Base-by-base conservation (phyloP, 108 stramenopile species). In the Skeletonema costatum region DNA sequence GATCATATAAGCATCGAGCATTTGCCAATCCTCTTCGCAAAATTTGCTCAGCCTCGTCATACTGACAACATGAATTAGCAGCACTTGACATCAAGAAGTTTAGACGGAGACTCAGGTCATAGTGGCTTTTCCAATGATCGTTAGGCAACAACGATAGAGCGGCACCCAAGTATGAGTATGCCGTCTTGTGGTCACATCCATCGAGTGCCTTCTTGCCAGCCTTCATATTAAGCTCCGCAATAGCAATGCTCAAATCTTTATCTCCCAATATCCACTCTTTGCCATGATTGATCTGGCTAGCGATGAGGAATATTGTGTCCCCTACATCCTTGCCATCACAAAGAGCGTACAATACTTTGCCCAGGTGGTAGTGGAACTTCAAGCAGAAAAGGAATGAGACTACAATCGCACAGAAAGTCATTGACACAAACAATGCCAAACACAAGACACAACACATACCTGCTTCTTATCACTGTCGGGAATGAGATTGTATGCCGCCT, bases 211-310 rank as follows among this genome's bases (percentile, higher is more conserved):
- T 39, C 2, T 50, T 36, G 2, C 75, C 81, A 10, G 62, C 81
- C 29, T 53, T 36, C 21, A 77, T 41, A 71, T 74, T 76, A 6
- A 82, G 13, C 38, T 58, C 9, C 4, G 65, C 63, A 31, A 72
- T 60, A 30, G 58, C 21, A 0, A 56, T 38, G 4, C 53, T n/a
- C 53, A 53, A 29, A 64, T 39, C 31, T 32, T 44, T 19, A 50
- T 50, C 48, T 50, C n/a, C 19, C 2, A 12, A 2, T 4, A 62
- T n/a, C 4, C 4, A 36, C 35, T 62, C 30, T 2, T 36, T 62
- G 0, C 61, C 61, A 6, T 62, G 25, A 62, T 62, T 62, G 30
- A 62, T 62, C 61, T 62, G 61, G 36, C 36, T 38, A 32, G 36
- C 61, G 6, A 62, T 32, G 32, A 38, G n/a, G 25, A 29, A 29